These are phyloP conservation scores for Monosporascus sp. DNA, from an alignment of 2,329 filamentous ascomycete species.

Conservation along the genomic window DNA sequence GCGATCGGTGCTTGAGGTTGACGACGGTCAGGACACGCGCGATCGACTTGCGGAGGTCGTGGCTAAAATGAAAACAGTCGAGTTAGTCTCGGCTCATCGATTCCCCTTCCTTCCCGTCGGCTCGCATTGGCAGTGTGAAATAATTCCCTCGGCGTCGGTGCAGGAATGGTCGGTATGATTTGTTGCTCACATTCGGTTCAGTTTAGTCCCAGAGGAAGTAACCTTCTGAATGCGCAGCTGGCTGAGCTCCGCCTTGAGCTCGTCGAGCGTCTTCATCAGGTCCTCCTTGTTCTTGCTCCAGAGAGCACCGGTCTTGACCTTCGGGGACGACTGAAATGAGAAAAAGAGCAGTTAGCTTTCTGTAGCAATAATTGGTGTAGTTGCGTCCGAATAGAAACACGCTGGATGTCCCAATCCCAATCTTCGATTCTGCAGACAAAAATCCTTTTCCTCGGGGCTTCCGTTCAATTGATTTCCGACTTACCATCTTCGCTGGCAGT, in stretches of 20 bases:
- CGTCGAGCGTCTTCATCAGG: conserved; percentile 87
- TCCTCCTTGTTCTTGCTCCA: conserved; percentile 99
- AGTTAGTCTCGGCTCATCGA: conserved; percentile 1
- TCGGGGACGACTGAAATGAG: conserved; percentile 45
- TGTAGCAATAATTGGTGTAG: neutral
- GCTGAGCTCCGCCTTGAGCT: conserved; percentile 94
- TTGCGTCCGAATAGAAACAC: neutral
- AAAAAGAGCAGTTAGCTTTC: conserved; percentile 13
- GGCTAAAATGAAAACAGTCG: conserved; percentile 49
- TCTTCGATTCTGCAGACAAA: no score
- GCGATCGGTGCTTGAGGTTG: conserved; percentile 98
- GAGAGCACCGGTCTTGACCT: conserved; percentile 93
- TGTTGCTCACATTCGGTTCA: conserved; percentile 76
- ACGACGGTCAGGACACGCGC: conserved; percentile 98
- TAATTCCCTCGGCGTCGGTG: neutral
- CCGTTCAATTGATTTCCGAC: conserved; percentile 19
- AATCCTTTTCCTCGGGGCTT: no score
- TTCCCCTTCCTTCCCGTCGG: neutral
- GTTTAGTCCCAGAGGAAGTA: conserved; percentile 87
- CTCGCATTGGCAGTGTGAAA: neutral
- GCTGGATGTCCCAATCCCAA: no score
- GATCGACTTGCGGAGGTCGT: conserved; percentile 99
- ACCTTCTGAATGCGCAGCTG: conserved; percentile 99
- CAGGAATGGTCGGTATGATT: neutral
- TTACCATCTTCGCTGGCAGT: conserved; percentile 42